Evolutionary conservation across 495 filamentous ascomycete species (phyloP), one percentile per base, ranked within the genome.

Genomic region (Evernia prunastri): DNA sequence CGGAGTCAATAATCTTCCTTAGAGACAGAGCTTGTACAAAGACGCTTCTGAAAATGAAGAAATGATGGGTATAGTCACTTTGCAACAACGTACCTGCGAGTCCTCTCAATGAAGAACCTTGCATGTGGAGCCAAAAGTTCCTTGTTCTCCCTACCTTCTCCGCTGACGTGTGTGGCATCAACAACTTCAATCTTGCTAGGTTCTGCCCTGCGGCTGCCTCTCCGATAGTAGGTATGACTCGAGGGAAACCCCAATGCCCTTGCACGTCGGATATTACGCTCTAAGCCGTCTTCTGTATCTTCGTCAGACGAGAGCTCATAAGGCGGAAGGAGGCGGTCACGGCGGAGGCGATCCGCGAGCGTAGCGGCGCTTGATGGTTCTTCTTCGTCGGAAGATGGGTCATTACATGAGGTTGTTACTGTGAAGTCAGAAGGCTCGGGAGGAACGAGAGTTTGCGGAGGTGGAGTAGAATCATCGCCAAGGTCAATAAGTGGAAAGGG

Each of bases 31-130:
- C 31, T 53, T 33, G 25, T 11, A 53, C 3, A 31, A 12, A 29
- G n/a, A 47, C 27, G 18, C 23, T 53, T 53, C 49, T 7, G 27
- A 29, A 8, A 29, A 18, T 29, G 0, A 53, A 11, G 3, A 31
- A 27, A 53, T 18, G 17, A 12, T 31, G 15, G 29, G 51, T 33
- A 20, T 1, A 17, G 20, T 33, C 17, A 29, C 3, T 53, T 3
- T 10, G 4, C 17, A 53, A 33, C 0, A 31, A 33, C 51, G 29
- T 33, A 54, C 51, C 51, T 54, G 51, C 51, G 51, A 54, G 87
- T 79, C 69, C 82, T 83, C 69, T 87, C 84, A 63, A 94, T 95
- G 71, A 87, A 88, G 76, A 95, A 96, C 35, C 73, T 81, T 7
- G 90, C 89, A 75, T 89, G 83, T 4, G 89, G 89, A 61, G 80